phyloP scores from a whole-genome alignment of 352 stramenopile species.

The Globisporangium takayamanum region DNA sequence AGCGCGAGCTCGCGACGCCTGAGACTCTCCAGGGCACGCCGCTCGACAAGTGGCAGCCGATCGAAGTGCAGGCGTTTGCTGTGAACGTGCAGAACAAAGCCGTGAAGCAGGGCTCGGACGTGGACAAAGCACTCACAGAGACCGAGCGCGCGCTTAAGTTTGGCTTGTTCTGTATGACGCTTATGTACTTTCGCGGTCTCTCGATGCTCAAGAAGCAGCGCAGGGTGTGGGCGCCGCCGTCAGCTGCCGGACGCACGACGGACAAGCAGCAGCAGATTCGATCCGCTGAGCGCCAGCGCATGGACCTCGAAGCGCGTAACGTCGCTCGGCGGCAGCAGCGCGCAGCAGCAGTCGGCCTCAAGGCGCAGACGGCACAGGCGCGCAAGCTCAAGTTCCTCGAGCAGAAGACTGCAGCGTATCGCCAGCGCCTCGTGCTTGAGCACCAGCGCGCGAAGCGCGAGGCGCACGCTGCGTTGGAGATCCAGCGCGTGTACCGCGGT shows the following conservation, averaged over 20 bases:
- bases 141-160: slow-evolving; percentile 94
- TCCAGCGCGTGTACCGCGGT: slow-evolving; percentile 73
- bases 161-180: slow-evolving; percentile 92
- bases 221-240: slow-evolving; percentile 48
- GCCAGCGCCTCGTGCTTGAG: slow-evolving; percentile 50
- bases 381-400: slow-evolving; percentile 65
- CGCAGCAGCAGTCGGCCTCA: slow-evolving; percentile 36
- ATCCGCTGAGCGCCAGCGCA: slow-evolving; percentile 33
- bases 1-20: slow-evolving; percentile 25
- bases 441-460: slow-evolving; percentile 62
- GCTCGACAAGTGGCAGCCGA: slow-evolving; percentile 69
- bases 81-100: slow-evolving; percentile 48
- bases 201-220: slow-evolving; percentile 86
- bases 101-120: slow-evolving; percentile 51
- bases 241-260: slow-evolving; percentile 18
- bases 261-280: slow-evolving; percentile 16
- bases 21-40: slow-evolving; percentile 43
- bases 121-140: slow-evolving; percentile 67
- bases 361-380: slow-evolving; percentile 49
- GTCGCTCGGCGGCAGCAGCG: slow-evolving; percentile 31
- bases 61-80: slow-evolving; percentile 58
- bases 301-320: slow-evolving; percentile 49
- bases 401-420: slow-evolving; percentile 53
- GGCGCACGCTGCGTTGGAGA: slow-evolving; percentile 34
- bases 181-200: slow-evolving; percentile 95